Percentiles rank a stretch among this genome's conserved stretches.
phyloP scores from a whole-genome alignment of 352 stramenopile species.

The Phytophthora pinifolia region DNA sequence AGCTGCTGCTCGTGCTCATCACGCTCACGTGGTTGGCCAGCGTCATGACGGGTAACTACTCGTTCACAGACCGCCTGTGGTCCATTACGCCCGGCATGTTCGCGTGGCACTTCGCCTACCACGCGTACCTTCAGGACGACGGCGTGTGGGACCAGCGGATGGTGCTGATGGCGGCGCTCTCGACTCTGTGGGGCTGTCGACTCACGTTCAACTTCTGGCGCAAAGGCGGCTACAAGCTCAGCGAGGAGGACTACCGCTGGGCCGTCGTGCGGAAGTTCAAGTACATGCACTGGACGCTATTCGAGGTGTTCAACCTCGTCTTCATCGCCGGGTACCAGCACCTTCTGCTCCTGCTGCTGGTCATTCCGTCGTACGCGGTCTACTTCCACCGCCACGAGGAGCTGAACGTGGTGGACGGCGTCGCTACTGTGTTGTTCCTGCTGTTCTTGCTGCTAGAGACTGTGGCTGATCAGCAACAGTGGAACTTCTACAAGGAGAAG shows the following conservation, averaged over 20 bases:
- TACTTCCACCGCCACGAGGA: constrained; percentile 44
- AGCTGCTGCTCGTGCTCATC: constrained; percentile 44
- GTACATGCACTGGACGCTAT: constrained; percentile 79
- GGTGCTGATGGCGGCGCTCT: constrained; percentile 76
- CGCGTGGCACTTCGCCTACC: constrained; percentile 76
- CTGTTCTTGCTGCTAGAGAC: constrained; percentile 77
- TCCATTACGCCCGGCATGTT: constrained; percentile 89
- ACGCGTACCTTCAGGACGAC: constrained; percentile 57
- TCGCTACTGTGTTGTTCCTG: constrained; percentile 71
- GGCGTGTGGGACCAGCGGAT: constrained; percentile 55
- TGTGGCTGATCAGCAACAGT: constrained; percentile 92
- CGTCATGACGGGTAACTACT: constrained; percentile 87
- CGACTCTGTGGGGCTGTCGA: constrained; percentile 85
- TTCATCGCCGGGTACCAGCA: constrained; percentile 93
- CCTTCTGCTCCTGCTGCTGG: constrained; percentile 81
- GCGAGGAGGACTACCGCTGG: constrained; percentile 93
- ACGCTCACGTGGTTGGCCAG: constrained; percentile 61
- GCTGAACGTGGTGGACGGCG: constrained; percentile 63
- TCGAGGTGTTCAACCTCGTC: constrained; percentile 89
- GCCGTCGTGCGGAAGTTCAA: constrained; percentile 73
- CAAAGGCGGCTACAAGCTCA: constrained; percentile 89
- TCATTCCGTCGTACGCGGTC: constrained; percentile 68
- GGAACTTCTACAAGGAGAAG: constrained; percentile 90
- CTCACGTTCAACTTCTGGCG: constrained; percentile 93
- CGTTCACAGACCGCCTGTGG: constrained; percentile 93